Evolutionary conservation across 371 early-diverging fungal species (phyloP), one percentile per base, ranked within the genome.

Genomic region (Apophysomyces sp.): DNA sequence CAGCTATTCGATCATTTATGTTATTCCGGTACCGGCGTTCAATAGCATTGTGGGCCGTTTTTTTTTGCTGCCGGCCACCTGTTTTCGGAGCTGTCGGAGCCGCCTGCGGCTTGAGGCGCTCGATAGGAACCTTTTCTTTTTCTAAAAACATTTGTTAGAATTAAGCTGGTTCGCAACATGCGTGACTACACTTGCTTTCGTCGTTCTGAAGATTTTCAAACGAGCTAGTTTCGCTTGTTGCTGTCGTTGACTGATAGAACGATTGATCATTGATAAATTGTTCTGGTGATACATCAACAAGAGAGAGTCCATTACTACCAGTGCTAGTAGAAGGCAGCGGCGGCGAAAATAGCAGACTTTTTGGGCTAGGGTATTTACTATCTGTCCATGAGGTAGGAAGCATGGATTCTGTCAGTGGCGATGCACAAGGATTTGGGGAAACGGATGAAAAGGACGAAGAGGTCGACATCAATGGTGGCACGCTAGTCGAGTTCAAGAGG

Each of bases 1-100:
- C 94, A 28, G 89, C 77, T 52, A 96, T 95, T 36, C 95, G 86
- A 61, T 95, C 92, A 80, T 96, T 96, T 72, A 96, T 92, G 72
- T 95, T 96, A 74, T 93, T 94, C 61, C 97, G 88, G 72, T 95
- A 95, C 44, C 94, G 88, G 12, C 93, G 86, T 74, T 96, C 97
- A 53, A 95, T 94, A 4, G 92, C 95, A 59, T 95, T 96, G 70
- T 96, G 97, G 2, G 95, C 93, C 5, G 92, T 89, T 72, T 94
- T 95, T 72, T 94, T 92, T 16, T 71, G 76, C 24, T 71, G 66
- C 21, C 71, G 65, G 11, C 66, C 72, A 6, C 16, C 54, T 57
- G 40, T 60, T 70, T 28, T 56, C 62, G 26, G 63, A 31, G 15
- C 60, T 57, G 39, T 41, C 52, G 26, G 69, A 55, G 24, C 61